Conservation (phyloP, 1,139 yeast genomes). For the Zygosaccharomyces sapae region DNA sequence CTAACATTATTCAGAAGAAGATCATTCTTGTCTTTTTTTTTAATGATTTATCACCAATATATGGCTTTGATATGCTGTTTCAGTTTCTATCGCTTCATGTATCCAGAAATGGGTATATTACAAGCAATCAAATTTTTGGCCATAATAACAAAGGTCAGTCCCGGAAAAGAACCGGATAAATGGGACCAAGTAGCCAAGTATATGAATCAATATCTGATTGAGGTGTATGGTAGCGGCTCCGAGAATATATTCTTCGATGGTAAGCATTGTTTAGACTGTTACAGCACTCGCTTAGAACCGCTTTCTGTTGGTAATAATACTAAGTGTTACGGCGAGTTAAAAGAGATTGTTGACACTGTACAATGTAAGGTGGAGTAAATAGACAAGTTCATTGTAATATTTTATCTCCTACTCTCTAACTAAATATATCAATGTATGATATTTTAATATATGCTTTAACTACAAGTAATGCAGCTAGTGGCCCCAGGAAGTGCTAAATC, state of each 20-base stretch:
- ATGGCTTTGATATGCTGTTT: too few relatives aligned
- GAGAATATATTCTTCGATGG: neutral
- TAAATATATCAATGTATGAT: neutral
- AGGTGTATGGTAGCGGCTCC: neutral
- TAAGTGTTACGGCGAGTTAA: neutral
- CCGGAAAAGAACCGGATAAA: neutral
- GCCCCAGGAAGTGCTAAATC: neutral
- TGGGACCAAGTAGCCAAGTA: neutral
- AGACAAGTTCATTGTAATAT: too few relatives aligned
- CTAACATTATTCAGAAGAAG: too few relatives aligned
- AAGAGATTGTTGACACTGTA: too few relatives aligned
- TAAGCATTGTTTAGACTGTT: neutral
- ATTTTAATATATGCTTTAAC: neutral
- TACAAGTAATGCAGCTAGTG: neutral
- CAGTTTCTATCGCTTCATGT: too few relatives aligned
- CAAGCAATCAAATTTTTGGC: neutral
- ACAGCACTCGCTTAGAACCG: neutral
- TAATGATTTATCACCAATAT: too few relatives aligned
- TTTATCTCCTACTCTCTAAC: constrained; percentile 41
- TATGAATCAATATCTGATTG: neutral
- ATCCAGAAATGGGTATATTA: too few relatives aligned
- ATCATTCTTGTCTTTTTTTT: too few relatives aligned
- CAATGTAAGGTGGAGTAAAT: too few relatives aligned
- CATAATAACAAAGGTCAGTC: neutral
- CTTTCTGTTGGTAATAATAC: neutral